phyloP scores from a whole-genome alignment of 2,329 filamentous ascomycete genomes.

The Nothophoma quercina region DNA sequence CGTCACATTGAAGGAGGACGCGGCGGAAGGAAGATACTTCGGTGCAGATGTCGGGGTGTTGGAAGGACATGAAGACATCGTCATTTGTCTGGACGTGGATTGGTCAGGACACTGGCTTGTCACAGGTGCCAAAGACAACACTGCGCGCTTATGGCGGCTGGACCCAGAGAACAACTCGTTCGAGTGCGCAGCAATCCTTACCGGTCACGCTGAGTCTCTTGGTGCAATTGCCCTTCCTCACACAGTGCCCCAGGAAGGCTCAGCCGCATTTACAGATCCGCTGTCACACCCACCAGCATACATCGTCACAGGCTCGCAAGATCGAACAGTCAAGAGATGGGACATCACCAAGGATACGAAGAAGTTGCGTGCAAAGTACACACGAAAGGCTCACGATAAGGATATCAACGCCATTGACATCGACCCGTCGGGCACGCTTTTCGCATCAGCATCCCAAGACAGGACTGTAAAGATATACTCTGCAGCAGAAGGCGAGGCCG shows the following conservation, averaged over 20 bases:
- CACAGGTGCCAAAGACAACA: conserved; percentile 96
- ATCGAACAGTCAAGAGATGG: conserved; percentile 95
- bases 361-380: conserved; percentile 75
- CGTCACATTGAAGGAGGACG: conserved; percentile 68
- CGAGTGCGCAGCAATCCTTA: conserved; percentile 81
- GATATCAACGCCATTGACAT: conserved; percentile 96
- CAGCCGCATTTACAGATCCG: conserved; percentile 75
- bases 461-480: conserved; percentile 98
- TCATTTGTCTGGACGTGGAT: conserved; percentile 92
- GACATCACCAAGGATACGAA: conserved; percentile 67
- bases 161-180: conserved; percentile 79
- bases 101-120: conserved; percentile 98
- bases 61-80: conserved; percentile 92
- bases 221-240: conserved; percentile 87
- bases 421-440: conserved; percentile 76
- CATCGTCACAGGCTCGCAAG: conserved; percentile 90
- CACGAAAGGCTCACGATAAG: conserved; percentile 96
- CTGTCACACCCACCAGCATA: conserved; percentile 82
- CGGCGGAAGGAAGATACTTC: conserved; percentile 68
- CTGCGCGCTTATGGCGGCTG: conserved; percentile 86
- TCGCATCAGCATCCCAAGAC: conserved; percentile 96
- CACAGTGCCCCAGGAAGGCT: conserved; percentile 69
- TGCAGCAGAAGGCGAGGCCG: conserved; percentile 83
- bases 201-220: conserved; percentile 92
- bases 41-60: conserved; percentile 87